Percentiles rank a stretch among this genome's conserved stretches.
These are phyloP conservation scores for Pirum gemmata DNA, from an alignment of 78 protist genomes.

Conservation along the genomic window DNA sequence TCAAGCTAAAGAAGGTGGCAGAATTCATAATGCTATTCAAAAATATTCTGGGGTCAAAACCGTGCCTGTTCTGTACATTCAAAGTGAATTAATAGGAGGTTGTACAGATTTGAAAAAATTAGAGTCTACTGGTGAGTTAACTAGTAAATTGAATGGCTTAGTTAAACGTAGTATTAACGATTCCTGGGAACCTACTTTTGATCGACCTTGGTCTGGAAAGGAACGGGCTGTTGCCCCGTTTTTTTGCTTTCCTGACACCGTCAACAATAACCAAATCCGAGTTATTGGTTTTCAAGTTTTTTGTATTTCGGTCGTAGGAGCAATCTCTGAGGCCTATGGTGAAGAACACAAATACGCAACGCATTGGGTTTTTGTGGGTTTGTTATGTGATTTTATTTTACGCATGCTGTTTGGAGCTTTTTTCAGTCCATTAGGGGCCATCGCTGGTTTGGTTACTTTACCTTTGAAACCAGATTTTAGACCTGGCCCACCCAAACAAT, in stretches of 20 bases:
- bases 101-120: constrained; percentile 15
- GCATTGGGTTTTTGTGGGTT: constrained; percentile 27
- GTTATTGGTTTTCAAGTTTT: not conserved
- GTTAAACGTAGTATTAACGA: not conserved
- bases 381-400: constrained; percentile 9
- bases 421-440: not conserved
- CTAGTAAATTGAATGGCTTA: not conserved
- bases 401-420: constrained; percentile 23
- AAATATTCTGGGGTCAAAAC: constrained; percentile 5
- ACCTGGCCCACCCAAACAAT: constrained; percentile 37
- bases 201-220: not conserved
- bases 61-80: constrained; percentile 23
- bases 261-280: constrained; percentile 7
- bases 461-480: not conserved
- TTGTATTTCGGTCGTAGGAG: not conserved
- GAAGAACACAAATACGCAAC: not conserved
- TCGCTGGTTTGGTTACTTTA: not conserved
- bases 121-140: constrained; percentile 17
- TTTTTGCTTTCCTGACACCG: constrained; percentile 29
- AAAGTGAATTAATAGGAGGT: constrained; percentile 7
- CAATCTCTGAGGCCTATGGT: no score
- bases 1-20: not conserved
- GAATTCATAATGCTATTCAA: constrained; percentile 13
- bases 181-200: not conserved
- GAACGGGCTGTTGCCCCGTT: constrained; percentile 16